These are phyloP conservation scores for Alternaria brassicae DNA, from an alignment of 2,329 filamentous ascomycete genomes.

Conservation along the genomic window DNA sequence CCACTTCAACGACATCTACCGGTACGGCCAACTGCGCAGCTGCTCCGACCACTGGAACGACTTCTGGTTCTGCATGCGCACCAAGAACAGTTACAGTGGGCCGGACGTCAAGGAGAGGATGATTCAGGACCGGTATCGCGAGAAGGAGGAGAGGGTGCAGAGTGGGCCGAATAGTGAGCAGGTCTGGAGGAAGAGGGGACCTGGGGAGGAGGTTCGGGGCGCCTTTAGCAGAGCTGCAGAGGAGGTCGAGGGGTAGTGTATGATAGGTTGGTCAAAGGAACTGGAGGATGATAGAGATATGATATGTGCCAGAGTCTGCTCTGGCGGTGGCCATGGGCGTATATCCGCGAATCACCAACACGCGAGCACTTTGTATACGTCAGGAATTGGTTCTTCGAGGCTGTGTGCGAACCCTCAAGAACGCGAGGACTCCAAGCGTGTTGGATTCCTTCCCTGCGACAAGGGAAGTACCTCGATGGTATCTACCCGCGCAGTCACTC, in stretches of 20 bases:
- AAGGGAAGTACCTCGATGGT: background rate
- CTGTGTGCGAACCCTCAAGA: background rate
- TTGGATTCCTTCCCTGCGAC: background rate
- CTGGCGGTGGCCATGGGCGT: background rate
- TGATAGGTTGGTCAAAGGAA: background rate
- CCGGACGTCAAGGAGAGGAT: constrained; percentile 62
- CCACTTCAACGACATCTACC: constrained; percentile 91
- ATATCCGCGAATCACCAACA: background rate
- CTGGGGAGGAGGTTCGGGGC: constrained; percentile 34
- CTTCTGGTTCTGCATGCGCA: constrained; percentile 98
- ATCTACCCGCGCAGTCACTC: background rate
- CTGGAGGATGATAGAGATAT: background rate
- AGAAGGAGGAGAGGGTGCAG: constrained; percentile 71
- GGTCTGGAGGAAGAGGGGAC: constrained; percentile 79
- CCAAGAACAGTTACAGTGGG: constrained; percentile 65
- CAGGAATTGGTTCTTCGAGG: background rate
- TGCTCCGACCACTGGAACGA: constrained; percentile 90
- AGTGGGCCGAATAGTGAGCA: constrained; percentile 82
- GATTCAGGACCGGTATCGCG: constrained; percentile 72
- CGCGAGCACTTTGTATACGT: background rate
- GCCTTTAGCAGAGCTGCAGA: constrained; percentile 34
- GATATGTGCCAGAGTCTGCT: background rate
- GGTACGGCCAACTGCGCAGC: constrained; percentile 76
- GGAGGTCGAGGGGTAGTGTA: constrained; percentile 6
- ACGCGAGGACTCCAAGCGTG: background rate